phyloP scores from a whole-genome alignment of 257 asterid genomes.

The Salvia rosmarinus region DNA sequence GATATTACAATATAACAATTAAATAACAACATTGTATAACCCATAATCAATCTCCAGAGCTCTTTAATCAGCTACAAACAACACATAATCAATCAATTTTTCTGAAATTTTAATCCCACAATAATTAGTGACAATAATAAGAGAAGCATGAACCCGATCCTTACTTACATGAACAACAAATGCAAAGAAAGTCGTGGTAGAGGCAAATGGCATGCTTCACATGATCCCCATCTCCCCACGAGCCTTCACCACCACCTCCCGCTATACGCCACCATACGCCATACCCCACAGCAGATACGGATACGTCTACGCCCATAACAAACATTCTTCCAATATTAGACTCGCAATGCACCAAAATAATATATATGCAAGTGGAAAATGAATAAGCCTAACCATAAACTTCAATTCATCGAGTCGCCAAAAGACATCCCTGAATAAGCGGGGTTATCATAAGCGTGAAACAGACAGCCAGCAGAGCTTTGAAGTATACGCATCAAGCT shows the following conservation, averaged over 20 bases:
- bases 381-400: not conserved
- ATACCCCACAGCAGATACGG: not conserved
- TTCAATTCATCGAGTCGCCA: conserved; percentile 4
- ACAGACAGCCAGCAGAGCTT: not conserved
- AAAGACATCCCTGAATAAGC: not conserved
- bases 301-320: not conserved
- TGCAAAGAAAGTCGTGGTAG: conserved; percentile 4
- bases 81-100: too few relatives aligned
- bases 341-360: too few relatives aligned
- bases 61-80: too few relatives aligned
- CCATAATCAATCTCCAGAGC: too few relatives aligned
- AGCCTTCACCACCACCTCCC: conserved; percentile 15
- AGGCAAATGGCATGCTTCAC: conserved; percentile 24
- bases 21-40: too few relatives aligned
- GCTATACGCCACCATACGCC: conserved; percentile 27
- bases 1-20: too few relatives aligned
- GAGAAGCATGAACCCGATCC: too few relatives aligned
- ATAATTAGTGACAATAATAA: too few relatives aligned
- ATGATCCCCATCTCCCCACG: conserved; percentile 25
- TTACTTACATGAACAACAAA: not conserved
- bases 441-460: not conserved
- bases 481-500: not conserved
- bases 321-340: too few relatives aligned
- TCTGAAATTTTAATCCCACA: too few relatives aligned
- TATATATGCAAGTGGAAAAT: too few relatives aligned